Percentiles rank a stretch among this genome's conserved stretches.
Conservation (phyloP, 2,329 filamentous ascomycete species). For the Fusarium tanahbumbuense region DNA sequence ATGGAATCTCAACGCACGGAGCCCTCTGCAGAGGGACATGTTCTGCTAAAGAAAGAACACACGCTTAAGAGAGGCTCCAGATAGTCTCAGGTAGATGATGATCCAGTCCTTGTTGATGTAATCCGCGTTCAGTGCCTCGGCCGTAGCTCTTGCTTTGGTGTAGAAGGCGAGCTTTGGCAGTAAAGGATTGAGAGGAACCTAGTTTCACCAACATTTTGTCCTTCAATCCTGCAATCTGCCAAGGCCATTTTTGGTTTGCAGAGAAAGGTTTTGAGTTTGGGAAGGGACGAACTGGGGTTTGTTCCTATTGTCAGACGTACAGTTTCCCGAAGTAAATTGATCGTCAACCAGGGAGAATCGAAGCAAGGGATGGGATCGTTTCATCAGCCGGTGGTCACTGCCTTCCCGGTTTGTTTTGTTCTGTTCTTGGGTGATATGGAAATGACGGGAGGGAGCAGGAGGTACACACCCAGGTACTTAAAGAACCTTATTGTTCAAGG, state of each 20-base stretch:
- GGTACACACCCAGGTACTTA: constrained; percentile 11
- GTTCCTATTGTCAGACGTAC: constrained; percentile 27
- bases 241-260: neutral
- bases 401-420: constrained; percentile 22
- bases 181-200: neutral
- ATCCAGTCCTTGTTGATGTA: neutral
- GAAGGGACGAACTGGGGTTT: constrained; percentile 1
- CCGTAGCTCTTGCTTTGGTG: neutral
- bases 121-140: neutral
- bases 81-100: constrained; percentile 18
- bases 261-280: constrained; percentile 1
- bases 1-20: constrained; percentile 8
- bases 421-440: neutral
- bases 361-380: constrained; percentile 13
- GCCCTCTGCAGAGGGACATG: neutral
- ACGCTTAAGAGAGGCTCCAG: neutral
- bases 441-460: neutral
- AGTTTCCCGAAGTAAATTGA: constrained; percentile 15
- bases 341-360: constrained; percentile 12
- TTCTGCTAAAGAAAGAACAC: neutral
- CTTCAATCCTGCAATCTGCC: constrained; percentile 4
- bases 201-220: neutral
- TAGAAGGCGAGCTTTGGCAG: neutral
- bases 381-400: constrained; percentile 22
- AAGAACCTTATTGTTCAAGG: constrained; percentile 3